phyloP scores from a whole-genome alignment of 148 eudicot species.

The Nepenthes mirabilis region DNA sequence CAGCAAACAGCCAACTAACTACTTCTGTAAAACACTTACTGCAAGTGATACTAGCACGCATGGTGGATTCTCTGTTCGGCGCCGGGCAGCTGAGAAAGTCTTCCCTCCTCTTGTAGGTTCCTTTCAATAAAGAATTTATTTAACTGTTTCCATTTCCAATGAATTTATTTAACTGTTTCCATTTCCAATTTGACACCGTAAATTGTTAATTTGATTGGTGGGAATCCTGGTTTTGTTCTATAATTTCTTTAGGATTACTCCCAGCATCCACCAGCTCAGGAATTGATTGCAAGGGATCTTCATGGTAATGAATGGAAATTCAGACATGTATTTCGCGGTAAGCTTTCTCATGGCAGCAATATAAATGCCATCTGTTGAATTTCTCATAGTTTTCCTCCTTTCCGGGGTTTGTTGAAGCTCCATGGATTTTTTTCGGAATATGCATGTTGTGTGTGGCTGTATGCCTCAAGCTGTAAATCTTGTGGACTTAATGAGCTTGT shows the following conservation, averaged over 20 bases:
- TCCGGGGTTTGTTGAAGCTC: too few species aligned
- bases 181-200: not conserved
- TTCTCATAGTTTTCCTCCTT: too few species aligned
- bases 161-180: not conserved
- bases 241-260: constrained; percentile 40
- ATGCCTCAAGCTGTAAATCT: too few species aligned
- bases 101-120: constrained; percentile 64
- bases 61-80: constrained; percentile 80
- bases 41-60: constrained; percentile 80
- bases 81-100: constrained; percentile 76
- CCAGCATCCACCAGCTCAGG: constrained; percentile 64
- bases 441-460: too few species aligned
- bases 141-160: not conserved
- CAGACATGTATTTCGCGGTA: constrained; percentile 64
- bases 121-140: not conserved
- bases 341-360: constrained; percentile 4
- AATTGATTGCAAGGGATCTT: constrained; percentile 55
- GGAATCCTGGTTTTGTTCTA: not conserved
- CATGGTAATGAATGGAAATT: constrained; percentile 76
- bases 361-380: too few species aligned
- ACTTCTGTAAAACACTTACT: constrained; percentile 64
- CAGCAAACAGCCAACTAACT: constrained; percentile 65
- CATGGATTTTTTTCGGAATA: too few species aligned
- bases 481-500: too few species aligned
- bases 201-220: not conserved